A percentile compares a stretch with the other conserved stretches of the same genome.
Conservation (phyloP, 2,329 filamentous ascomycete genomes). For the Triangularia setosa region DNA sequence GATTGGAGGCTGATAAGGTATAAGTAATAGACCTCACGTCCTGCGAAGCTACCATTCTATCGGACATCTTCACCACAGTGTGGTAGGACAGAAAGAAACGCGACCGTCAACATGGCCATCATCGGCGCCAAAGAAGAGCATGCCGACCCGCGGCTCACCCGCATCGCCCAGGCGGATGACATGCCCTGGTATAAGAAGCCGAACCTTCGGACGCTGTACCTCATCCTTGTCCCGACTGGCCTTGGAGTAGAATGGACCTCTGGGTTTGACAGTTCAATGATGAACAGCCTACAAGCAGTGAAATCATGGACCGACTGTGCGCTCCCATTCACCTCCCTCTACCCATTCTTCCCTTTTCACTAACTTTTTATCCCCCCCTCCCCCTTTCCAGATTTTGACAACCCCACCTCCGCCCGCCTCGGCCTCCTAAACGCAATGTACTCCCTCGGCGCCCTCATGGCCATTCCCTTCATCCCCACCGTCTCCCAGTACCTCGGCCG, state of each 20-base stretch:
- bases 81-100: not conserved
- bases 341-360: not conserved
- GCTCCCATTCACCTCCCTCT: slow-evolving; percentile 6
- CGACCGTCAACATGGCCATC: slow-evolving; percentile 25
- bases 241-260: slow-evolving; percentile 44
- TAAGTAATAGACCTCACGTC: not conserved
- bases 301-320: slow-evolving; percentile 37
- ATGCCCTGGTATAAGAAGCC: slow-evolving; percentile 39
- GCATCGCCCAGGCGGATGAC: slow-evolving; percentile 34
- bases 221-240: slow-evolving; percentile 38
- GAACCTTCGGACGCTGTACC: slow-evolving; percentile 37
- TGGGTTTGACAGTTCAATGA: slow-evolving; percentile 41
- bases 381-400: slow-evolving; percentile 37
- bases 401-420: slow-evolving; percentile 36
- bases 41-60: not conserved
- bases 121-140: slow-evolving; percentile 34
- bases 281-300: slow-evolving; percentile 41
- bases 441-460: slow-evolving; percentile 40
- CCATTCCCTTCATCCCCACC: slow-evolving; percentile 38
- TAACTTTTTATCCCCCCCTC: not conserved
- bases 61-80: not conserved
- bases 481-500: slow-evolving; percentile 38
- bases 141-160: slow-evolving; percentile 33
- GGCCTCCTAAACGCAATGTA: slow-evolving; percentile 42
- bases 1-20: not conserved